Evolutionary conservation across 1,139 yeast species (phyloP).

Genomic region (Arxiozyma slooffiae): DNA sequence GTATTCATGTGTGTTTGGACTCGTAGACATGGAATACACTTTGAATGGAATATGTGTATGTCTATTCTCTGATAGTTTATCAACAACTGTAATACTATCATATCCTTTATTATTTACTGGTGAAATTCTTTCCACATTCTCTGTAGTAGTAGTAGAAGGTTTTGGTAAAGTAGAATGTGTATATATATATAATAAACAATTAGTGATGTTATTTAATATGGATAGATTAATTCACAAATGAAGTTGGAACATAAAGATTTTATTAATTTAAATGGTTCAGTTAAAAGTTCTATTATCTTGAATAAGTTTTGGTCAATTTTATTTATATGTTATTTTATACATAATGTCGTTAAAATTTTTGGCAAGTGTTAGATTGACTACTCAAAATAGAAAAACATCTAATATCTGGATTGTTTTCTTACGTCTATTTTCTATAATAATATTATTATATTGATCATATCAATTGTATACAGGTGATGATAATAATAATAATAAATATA

Average conservation of each 20-base stretch:
- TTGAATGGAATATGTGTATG: too few relatives aligned
- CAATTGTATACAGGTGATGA: too few relatives aligned
- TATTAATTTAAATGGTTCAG: background rate
- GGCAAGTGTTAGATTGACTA: background rate
- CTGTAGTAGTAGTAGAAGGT: too few relatives aligned
- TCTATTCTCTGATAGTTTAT: too few relatives aligned
- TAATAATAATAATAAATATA: constrained; percentile 12
- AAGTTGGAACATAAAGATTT: background rate
- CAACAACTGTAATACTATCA: too few relatives aligned
- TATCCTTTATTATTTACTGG: too few relatives aligned
- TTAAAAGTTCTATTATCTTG: background rate
- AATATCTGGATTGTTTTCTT: background rate
- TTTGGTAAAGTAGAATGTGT: background rate
- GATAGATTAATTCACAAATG: background rate
- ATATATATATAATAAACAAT: too few relatives aligned
- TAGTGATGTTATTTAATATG: background rate
- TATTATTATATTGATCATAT: background rate
- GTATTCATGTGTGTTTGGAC: too few relatives aligned
- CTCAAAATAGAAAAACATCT: background rate
- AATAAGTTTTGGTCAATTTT: background rate
- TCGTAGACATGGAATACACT: too few relatives aligned
- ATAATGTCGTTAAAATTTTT: background rate
- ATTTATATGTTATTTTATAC: background rate
- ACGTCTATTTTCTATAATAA: background rate
- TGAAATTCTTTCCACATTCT: too few relatives aligned